These are phyloP conservation scores for Aotearoamyces nothofagi DNA, from an alignment of 2,329 filamentous ascomycete genomes.

Conservation along the genomic window DNA sequence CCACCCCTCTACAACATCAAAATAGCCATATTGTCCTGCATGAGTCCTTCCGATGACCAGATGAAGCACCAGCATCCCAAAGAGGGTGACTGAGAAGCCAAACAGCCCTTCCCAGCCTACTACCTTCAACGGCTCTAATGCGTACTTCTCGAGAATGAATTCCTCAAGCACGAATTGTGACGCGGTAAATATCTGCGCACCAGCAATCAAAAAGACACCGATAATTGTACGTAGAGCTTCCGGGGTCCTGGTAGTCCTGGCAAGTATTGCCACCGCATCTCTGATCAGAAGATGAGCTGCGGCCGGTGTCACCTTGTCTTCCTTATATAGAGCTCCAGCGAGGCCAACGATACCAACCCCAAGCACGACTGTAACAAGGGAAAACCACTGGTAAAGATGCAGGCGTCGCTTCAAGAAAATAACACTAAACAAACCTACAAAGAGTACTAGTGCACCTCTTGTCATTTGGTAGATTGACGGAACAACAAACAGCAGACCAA, in stretches of 20 bases:
- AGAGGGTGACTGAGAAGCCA: constrained; percentile 64
- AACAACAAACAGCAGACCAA: constrained; percentile 81
- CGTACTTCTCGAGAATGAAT: constrained; percentile 69
- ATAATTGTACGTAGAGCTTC: constrained; percentile 56
- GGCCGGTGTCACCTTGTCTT: constrained; percentile 27
- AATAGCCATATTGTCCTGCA: constrained; percentile 65
- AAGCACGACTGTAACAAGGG: constrained; percentile 70
- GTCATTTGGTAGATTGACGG: constrained; percentile 99
- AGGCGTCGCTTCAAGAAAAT: constrained; percentile 72
- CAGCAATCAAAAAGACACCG: constrained; percentile 80
- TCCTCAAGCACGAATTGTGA: constrained; percentile 95
- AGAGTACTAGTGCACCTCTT: constrained; percentile 81
- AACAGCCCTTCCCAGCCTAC: constrained; percentile 96
- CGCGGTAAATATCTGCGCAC: constrained; percentile 91
- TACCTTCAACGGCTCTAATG: constrained; percentile 64
- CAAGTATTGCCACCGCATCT: constrained; percentile 25
- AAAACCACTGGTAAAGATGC: constrained; percentile 81
- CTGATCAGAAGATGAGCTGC: constrained; percentile 21
- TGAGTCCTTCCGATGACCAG: constrained; percentile 60
- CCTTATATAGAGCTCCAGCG: constrained; percentile 67
- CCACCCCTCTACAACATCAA: constrained; percentile 79
- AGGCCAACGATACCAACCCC: constrained; percentile 85
- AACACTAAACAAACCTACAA: constrained; percentile 91
- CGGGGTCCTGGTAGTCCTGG: constrained; percentile 27
- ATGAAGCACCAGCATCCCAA: constrained; percentile 71